Conservation (phyloP, 2,329 filamentous ascomycete species). For the Pseudogymnoascus sp. region DNA sequence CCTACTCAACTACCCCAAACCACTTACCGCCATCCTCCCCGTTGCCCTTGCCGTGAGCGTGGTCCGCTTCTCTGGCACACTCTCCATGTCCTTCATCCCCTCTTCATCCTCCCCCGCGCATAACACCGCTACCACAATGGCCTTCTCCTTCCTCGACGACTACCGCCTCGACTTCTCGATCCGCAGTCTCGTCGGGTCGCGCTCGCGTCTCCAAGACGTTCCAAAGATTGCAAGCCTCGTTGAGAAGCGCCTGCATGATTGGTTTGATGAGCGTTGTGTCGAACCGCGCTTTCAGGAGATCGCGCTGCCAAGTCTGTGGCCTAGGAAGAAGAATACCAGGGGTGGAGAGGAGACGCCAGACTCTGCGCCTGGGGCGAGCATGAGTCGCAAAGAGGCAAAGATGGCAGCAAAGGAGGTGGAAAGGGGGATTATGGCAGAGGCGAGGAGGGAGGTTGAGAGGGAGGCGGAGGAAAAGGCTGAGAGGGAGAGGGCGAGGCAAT, state of each 20-base stretch:
- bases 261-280: constrained; percentile 82
- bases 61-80: constrained; percentile 86
- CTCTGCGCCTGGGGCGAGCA: constrained; percentile 30
- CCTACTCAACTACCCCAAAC: constrained; percentile 89
- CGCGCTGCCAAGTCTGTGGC: constrained; percentile 74
- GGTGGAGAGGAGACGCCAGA: constrained; percentile 56
- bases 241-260: constrained; percentile 69
- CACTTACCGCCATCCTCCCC: constrained; percentile 77
- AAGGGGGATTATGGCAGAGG: constrained; percentile 39
- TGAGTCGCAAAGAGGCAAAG: constrained; percentile 45
- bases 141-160: constrained; percentile 88
- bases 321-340: constrained; percentile 72
- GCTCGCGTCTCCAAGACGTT: constrained; percentile 74
- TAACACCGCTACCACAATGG: constrained; percentile 75
- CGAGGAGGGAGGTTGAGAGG: constrained; percentile 20
- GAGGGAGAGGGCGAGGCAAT: constrained; percentile 23
- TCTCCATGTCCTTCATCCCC: constrained; percentile 89
- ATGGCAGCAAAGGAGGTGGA: constrained; percentile 44
- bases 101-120: constrained; percentile 51
- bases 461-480: constrained; percentile 25
- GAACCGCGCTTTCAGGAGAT: constrained; percentile 85
- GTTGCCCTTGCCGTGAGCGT: constrained; percentile 88
- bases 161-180: constrained; percentile 79
- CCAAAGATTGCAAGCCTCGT: constrained; percentile 83
- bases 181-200: constrained; percentile 67